Conservation (phyloP, 306 rosid species). For the Begonia peltatifolia region DNA sequence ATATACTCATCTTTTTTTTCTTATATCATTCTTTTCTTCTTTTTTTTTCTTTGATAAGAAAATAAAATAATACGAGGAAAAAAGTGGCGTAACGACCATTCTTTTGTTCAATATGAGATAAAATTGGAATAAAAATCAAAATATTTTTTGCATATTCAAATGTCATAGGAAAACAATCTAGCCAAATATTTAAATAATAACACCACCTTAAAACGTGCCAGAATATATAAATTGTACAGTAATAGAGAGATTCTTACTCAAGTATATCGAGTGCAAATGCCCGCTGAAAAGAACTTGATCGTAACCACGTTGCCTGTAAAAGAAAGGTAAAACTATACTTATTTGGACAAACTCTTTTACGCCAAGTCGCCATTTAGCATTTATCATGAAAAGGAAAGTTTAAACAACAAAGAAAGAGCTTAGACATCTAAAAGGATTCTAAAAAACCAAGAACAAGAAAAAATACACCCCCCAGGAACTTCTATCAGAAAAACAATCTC, state of each 20-base stretch:
- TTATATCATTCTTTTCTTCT: too few species aligned
- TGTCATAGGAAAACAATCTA: not conserved
- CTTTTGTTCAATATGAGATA: too few species aligned
- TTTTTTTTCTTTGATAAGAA: too few species aligned
- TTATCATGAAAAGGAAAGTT: not conserved
- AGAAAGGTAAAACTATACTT: conserved; percentile 16
- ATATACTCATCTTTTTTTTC: too few species aligned
- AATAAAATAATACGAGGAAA: too few species aligned
- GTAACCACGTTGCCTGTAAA: conserved; percentile 78
- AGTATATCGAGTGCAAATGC: conserved; percentile 91
- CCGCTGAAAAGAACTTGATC: conserved; percentile 54
- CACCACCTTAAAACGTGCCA: not conserved
- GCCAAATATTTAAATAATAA: conserved; percentile 3
- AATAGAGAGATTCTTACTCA: conserved; percentile 48
- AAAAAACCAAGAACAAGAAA: conserved; percentile 1
- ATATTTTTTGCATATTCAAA: too few species aligned
- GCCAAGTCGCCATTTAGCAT: conserved; percentile 5
- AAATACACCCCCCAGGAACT: too few species aligned
- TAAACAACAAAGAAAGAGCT: not conserved
- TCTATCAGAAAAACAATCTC: conserved; percentile 3
- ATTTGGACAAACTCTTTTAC: conserved; percentile 13
- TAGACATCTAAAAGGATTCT: conserved; percentile 3
- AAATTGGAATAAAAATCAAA: too few species aligned
- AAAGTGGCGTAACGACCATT: too few species aligned
- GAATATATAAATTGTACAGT: too few species aligned